A percentile compares a stretch with the other conserved stretches of the same genome.
phyloP scores from a whole-genome alignment of 345 rosid genomes.

The Noccaea bulbosa region DNA sequence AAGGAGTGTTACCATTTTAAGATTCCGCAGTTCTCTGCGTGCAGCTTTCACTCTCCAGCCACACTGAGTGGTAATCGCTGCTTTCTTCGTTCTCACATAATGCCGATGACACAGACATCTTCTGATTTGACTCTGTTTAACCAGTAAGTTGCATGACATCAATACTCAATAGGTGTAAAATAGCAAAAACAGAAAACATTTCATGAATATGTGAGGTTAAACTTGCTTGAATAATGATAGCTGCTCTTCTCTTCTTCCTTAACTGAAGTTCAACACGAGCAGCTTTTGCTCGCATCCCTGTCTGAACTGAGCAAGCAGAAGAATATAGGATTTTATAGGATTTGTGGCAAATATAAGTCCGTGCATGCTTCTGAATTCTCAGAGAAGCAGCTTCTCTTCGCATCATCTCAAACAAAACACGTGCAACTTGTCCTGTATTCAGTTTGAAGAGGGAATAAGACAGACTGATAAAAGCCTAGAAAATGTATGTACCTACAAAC shows the following conservation, averaged over 20 bases:
- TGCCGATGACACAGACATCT: constrained; percentile 54
- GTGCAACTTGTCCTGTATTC: constrained; percentile 70
- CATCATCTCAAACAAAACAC: constrained; percentile 60
- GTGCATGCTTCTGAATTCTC: constrained; percentile 67
- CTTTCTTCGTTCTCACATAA: constrained; percentile 64
- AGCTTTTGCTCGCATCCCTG: constrained; percentile 80
- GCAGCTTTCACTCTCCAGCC: constrained; percentile 84
- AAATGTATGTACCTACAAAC: neutral
- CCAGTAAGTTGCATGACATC: constrained; percentile 25
- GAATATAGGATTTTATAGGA: constrained; percentile 54
- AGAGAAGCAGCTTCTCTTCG: constrained; percentile 79
- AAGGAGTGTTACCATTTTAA: constrained; percentile 63
- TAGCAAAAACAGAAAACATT: constrained; percentile 14
- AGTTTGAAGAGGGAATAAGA: constrained; percentile 22
- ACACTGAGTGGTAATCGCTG: constrained; percentile 72
- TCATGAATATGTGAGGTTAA: constrained; percentile 14
- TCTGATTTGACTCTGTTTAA: constrained; percentile 70
- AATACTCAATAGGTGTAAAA: constrained; percentile 15
- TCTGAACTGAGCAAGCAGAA: constrained; percentile 73
- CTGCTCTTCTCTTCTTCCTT: constrained; percentile 72
- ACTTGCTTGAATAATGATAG: constrained; percentile 75
- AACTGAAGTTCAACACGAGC: constrained; percentile 65
- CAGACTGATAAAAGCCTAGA: too few species aligned
- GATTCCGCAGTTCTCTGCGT: constrained; percentile 70
- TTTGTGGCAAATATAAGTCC: constrained; percentile 69